A percentile compares a stretch with the other conserved stretches of the same genome.
Evolutionary conservation across 2,329 filamentous ascomycete genomes (phyloP).

Genomic region (Sporothrix curviconia): DNA sequence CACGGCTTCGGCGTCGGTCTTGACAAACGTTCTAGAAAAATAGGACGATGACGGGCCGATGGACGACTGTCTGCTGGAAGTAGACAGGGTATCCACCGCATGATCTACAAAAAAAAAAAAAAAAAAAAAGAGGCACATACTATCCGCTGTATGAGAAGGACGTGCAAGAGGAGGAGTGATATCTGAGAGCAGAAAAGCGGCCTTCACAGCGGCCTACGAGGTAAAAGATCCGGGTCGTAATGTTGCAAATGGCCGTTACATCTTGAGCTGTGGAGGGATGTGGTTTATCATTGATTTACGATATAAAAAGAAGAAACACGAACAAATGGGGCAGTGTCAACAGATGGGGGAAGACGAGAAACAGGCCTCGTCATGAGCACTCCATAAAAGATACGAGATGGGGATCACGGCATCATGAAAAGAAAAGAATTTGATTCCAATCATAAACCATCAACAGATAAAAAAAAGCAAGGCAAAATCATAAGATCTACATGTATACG

Average conservation of each 20-base stretch:
- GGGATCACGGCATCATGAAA: neutral
- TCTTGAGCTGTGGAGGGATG: no score
- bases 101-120: conserved; percentile 8
- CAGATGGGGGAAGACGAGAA: neutral
- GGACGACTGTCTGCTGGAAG: neutral
- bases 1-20: neutral
- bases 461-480: neutral
- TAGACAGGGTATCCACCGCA: neutral
- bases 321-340: neutral
- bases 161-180: no score
- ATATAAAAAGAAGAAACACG: neutral
- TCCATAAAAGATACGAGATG: neutral
- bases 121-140: neutral
- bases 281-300: no score
- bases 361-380: neutral
- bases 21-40: conserved; percentile 11
- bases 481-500: neutral
- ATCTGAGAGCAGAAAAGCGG: no score
- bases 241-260: no score
- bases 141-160: neutral
- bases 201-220: no score
- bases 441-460: neutral
- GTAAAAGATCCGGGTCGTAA: no score
- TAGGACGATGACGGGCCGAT: neutral
- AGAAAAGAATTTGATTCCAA: neutral